A percentile compares a stretch with the other conserved stretches of the same genome.
Evolutionary conservation across 495 filamentous ascomycete genomes (phyloP).

Genomic region (Penicillium arizonense): DNA sequence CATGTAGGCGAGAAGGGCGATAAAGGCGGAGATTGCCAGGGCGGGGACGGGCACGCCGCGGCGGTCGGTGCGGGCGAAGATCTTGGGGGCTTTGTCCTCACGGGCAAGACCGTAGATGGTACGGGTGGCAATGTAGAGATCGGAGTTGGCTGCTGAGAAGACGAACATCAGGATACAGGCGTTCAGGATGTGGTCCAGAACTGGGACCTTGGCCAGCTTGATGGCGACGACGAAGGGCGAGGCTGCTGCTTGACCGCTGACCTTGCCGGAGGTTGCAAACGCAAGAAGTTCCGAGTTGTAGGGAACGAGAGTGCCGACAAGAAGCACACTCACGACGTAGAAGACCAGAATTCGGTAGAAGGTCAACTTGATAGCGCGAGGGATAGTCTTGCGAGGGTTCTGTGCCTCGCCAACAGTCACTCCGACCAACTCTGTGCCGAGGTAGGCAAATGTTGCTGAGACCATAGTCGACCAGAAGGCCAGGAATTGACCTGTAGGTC

Average conservation of each 20-base stretch:
- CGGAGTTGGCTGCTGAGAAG: constrained; percentile 73
- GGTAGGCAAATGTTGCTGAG: constrained; percentile 77
- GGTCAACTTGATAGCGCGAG: constrained; percentile 73
- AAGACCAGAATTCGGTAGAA: constrained; percentile 86
- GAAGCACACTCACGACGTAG: constrained; percentile 58
- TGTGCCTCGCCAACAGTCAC: constrained; percentile 67
- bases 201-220: constrained; percentile 48
- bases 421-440: constrained; percentile 83
- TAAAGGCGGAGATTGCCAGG: constrained; percentile 57
- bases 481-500: constrained; percentile 57
- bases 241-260: constrained; percentile 46
- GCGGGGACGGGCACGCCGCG: constrained; percentile 75
- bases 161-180: constrained; percentile 75
- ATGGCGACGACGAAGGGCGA: constrained; percentile 66
- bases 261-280: constrained; percentile 17
- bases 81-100: constrained; percentile 69
- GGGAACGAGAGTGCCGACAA: constrained; percentile 55
- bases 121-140: constrained; percentile 75
- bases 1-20: constrained; percentile 74
- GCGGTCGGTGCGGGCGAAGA: constrained; percentile 68
- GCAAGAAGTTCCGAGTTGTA: constrained; percentile 56
- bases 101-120: constrained; percentile 77
- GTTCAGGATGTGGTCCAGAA: constrained; percentile 57
- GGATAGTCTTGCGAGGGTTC: constrained; percentile 75
- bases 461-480: constrained; percentile 78